phyloP scores from a whole-genome alignment of 805 yeast genomes.

The Lipomyces spencermartinsiae region DNA sequence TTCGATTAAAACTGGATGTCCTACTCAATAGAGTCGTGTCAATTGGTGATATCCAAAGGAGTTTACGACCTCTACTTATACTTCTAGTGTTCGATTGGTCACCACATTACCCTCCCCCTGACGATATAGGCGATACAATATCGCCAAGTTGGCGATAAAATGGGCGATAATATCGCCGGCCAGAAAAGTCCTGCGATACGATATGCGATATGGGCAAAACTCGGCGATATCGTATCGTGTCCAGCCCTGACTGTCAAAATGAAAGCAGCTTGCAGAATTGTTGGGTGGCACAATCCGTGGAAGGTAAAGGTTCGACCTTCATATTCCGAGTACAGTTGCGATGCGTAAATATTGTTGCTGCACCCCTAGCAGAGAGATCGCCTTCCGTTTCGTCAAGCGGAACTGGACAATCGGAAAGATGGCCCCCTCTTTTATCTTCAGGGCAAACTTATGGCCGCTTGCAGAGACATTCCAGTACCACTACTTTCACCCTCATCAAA shows the following conservation, averaged over 20 bases:
- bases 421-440: too few relatives aligned
- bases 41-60: neutral
- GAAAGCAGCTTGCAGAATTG: constrained; percentile 86
- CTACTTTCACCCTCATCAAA: too few relatives aligned
- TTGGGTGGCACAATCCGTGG: constrained; percentile 85
- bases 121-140: constrained; percentile 38
- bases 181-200: constrained; percentile 78
- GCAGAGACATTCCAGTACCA: too few relatives aligned
- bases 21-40: neutral
- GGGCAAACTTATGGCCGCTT: too few relatives aligned
- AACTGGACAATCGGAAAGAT: neutral
- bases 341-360: constrained; percentile 59
- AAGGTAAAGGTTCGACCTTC: constrained; percentile 86
- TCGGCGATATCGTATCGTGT: constrained; percentile 87
- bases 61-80: neutral
- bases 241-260: constrained; percentile 88
- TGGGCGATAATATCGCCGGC: constrained; percentile 49
- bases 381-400: neutral
- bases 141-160: constrained; percentile 44
- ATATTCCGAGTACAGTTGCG: constrained; percentile 54
- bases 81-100: constrained; percentile 22
- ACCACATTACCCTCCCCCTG: constrained; percentile 61
- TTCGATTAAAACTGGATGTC: neutral
- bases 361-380: constrained; percentile 15
- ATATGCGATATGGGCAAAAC: constrained; percentile 93